Conservation (phyloP, 495 filamentous ascomycete species). For the Talaromyces proteolyticus region DNA sequence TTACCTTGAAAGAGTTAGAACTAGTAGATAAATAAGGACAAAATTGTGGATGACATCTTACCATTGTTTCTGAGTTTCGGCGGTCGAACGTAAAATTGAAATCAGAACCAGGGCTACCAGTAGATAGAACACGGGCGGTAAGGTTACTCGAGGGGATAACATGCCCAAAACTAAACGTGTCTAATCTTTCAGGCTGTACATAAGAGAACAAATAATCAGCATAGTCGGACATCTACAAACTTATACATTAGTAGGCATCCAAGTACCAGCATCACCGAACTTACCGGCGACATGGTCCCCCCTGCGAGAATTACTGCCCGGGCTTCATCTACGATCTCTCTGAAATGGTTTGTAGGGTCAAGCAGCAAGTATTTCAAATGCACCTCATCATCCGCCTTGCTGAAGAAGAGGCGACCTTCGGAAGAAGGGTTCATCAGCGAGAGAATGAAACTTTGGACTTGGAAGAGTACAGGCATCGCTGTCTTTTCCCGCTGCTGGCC, state of each 20-base stretch:
- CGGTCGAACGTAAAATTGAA: conserved; percentile 88
- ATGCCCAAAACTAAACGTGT: conserved; percentile 87
- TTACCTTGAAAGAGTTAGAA: conserved; percentile 43
- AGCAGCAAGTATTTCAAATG: conserved; percentile 82
- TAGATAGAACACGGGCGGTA: conserved; percentile 59
- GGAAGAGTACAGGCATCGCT: conserved; percentile 70
- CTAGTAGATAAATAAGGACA: not conserved
- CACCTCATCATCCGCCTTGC: conserved; percentile 50
- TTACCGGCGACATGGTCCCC: conserved; percentile 91
- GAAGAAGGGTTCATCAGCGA: conserved; percentile 82
- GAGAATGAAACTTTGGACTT: conserved; percentile 74
- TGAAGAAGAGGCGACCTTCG: conserved; percentile 83
- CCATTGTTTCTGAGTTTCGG: conserved; percentile 52
- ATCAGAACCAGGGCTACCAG: conserved; percentile 46
- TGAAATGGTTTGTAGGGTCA: conserved; percentile 91
- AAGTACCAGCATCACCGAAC: not conserved
- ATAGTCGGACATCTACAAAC: conserved; percentile 87
- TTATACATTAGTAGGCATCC: conserved; percentile 5
- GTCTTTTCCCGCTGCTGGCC: conserved; percentile 21
- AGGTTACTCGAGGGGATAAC: conserved; percentile 84
- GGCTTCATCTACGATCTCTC: conserved; percentile 78
- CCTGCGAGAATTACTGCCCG: conserved; percentile 87
- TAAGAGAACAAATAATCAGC: conserved; percentile 78
- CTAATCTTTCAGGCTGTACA: conserved; percentile 55
- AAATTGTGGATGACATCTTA: conserved; percentile 14